phyloP scores from a whole-genome alignment of 2,329 filamentous ascomycete species.

The Ophiosphaerella narmari region DNA sequence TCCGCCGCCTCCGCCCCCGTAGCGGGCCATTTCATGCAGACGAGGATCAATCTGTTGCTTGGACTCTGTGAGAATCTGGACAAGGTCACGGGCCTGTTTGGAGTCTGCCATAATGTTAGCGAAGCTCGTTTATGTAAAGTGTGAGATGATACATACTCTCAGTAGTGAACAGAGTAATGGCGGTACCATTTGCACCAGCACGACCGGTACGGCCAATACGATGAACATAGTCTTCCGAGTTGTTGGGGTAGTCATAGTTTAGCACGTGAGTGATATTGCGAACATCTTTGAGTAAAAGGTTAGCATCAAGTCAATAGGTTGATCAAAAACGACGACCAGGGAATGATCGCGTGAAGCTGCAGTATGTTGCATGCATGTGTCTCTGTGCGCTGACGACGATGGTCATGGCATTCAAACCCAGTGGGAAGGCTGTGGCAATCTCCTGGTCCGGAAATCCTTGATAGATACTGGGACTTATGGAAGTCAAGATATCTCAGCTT shows the following conservation, averaged over 20 bases:
- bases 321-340: slow-evolving; percentile 56
- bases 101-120: slow-evolving; percentile 51
- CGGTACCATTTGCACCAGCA: slow-evolving; percentile 87
- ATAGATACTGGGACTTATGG: slow-evolving; percentile 71
- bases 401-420: slow-evolving; percentile 50
- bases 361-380: slow-evolving; percentile 60
- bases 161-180: slow-evolving; percentile 98
- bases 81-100: slow-evolving; percentile 85
- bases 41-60: slow-evolving; percentile 98
- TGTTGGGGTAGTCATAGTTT: slow-evolving; percentile 99
- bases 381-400: slow-evolving; percentile 57
- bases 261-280: slow-evolving; percentile 99
- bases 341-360: slow-evolving; percentile 64
- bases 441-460: slow-evolving; percentile 72
- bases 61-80: slow-evolving; percentile 88
- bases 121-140: background rate
- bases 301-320: slow-evolving; percentile 65
- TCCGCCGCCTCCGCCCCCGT: slow-evolving; percentile 80
- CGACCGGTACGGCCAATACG: slow-evolving; percentile 71
- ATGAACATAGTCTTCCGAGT: slow-evolving; percentile 72
- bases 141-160: slow-evolving; percentile 74
- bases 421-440: slow-evolving; percentile 58
- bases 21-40: slow-evolving; percentile 93
- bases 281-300: slow-evolving; percentile 90
- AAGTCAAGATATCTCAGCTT: slow-evolving; percentile 79